Evolutionary conservation across 2,329 filamentous ascomycete genomes (phyloP), one percentile per base, ranked within the genome.

Genomic region (Dendryphion nanum): DNA sequence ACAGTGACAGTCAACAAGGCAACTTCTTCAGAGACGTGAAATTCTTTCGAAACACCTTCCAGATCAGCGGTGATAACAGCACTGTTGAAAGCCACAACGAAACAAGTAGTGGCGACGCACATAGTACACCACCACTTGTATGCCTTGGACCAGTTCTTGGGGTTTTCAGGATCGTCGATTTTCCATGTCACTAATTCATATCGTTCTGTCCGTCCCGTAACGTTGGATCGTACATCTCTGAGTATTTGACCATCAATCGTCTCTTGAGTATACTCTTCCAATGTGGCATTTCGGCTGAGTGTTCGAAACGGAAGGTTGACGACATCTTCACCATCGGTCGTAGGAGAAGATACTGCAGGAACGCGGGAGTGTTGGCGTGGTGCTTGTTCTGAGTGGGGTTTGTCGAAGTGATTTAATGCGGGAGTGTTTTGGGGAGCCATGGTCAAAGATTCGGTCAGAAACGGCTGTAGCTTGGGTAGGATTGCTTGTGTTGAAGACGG

Each of bases 51-150:
- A 0, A 88, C 81, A 2, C 82, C 85, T 2, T 59, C 69, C 3
- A 94, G 72, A 57, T 89, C 85, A 8, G 88, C 81, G 0, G 89
- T 94, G 58, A 94, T 82, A 48, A 94, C 83, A 35, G 82, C 81
- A 33, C 83, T 88, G 51, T 73, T 69, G 50, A 73, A 69, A 1
- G 70, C 71, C 4, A 73, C 67, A 3, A 66, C 66, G 41, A 74
- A 73, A 48, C 70, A 73, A 1, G 70, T 72, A 0, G 70, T 20
- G 0, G 89, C 85, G 0, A 95, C 87, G 13, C 88, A 81, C 83
- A 94, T 89, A 17, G 89, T 95, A 57, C 80, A 83, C 53, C 57
- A 69, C 86, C 87, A 91, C 67, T 90, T 93, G 63, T 72, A 84
- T 1, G 68, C 71, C 63, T 88, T 89, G 40, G 77, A 80, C 86